Evolutionary conservation across 179 eudicot genomes (phyloP).

Genomic region (Patellifolia procumbens): DNA sequence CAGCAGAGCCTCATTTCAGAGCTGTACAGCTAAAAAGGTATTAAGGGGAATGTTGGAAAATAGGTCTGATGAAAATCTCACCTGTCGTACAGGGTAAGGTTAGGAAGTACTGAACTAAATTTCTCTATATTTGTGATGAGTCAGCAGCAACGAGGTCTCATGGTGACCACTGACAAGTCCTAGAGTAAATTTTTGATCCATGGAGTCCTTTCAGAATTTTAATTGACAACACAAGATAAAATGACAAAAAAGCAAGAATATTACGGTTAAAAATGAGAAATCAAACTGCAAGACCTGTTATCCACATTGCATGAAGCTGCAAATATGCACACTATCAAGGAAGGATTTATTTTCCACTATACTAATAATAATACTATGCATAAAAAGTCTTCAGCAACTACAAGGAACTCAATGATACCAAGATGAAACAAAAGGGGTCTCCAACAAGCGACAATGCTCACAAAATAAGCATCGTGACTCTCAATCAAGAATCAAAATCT

Average conservation of each 20-base stretch:
- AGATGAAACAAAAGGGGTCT: not conserved
- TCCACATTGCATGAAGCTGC: not conserved
- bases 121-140: constrained; percentile 8
- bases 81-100: constrained; percentile 5
- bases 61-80: not conserved
- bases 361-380: not conserved
- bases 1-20: constrained; percentile 5
- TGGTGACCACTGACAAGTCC: constrained; percentile 4
- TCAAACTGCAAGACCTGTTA: not conserved
- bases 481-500: not conserved
- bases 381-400: not conserved
- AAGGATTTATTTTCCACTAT: no score
- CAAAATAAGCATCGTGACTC: not conserved
- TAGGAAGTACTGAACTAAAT: constrained; percentile 6
- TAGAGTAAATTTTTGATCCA: not conserved
- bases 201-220: not conserved
- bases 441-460: not conserved
- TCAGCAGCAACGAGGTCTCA: constrained; percentile 6
- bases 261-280: not conserved
- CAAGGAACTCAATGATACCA: not conserved
- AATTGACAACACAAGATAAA: not conserved
- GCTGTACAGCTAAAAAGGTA: not conserved
- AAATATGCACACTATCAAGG: not conserved
- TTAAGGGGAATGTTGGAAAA: not conserved
- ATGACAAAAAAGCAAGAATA: not conserved